These are phyloP conservation scores for Rhazya stricta DNA, from an alignment of 257 asterid genomes.

Conservation along the genomic window DNA sequence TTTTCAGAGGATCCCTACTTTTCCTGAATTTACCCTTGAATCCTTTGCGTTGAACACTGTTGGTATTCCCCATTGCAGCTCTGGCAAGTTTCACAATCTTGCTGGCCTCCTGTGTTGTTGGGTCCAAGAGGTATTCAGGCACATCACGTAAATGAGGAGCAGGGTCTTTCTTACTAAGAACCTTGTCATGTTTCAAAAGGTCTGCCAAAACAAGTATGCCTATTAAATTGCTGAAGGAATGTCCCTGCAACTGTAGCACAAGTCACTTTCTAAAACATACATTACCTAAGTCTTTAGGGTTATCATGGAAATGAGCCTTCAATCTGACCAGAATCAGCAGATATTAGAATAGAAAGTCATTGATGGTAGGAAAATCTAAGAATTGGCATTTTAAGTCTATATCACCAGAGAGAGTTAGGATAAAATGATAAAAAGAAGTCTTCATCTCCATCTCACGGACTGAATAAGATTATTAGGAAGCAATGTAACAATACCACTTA, in stretches of 20 bases:
- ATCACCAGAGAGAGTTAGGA: neutral
- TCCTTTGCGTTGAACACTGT: conserved; percentile 47
- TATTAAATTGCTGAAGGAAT: neutral
- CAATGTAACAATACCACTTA: conserved; percentile 39
- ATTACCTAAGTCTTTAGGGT: conserved; percentile 85
- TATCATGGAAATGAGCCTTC: conserved; percentile 93
- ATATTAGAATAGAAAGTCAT: neutral
- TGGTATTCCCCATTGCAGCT: conserved; percentile 82
- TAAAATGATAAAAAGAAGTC: neutral
- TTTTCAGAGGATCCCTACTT: conserved; percentile 72
- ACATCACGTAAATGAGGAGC: conserved; percentile 73
- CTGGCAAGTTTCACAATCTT: conserved; percentile 86
- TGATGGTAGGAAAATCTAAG: neutral
- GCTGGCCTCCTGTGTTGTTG: conserved; percentile 93
- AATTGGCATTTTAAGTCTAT: neutral
- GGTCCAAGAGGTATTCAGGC: conserved; percentile 87
- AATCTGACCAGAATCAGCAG: conserved; percentile 43
- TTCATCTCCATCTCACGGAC: neutral
- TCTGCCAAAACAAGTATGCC: conserved; percentile 39
- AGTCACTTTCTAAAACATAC: neutral
- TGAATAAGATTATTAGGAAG: neutral
- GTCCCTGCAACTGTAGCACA: neutral
- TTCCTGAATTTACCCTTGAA: conserved; percentile 53
- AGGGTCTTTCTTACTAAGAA: conserved; percentile 75
- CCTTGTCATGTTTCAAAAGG: conserved; percentile 83